Evolutionary conservation across 495 filamentous ascomycete species (phyloP).

Genomic region (Hypoxylon fuscum): DNA sequence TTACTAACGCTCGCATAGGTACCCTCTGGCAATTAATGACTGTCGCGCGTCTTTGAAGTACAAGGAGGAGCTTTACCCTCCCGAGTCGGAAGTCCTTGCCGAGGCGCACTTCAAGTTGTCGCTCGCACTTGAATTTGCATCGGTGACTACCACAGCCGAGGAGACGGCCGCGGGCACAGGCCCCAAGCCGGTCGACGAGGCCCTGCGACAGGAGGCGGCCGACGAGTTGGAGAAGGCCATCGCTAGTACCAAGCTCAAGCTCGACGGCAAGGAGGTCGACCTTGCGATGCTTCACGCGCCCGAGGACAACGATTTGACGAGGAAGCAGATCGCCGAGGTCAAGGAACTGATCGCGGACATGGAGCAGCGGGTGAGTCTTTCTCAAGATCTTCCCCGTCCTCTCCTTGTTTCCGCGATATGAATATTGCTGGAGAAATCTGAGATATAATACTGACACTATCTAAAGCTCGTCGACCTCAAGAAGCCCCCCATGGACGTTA

Average conservation of each 20-base stretch:
- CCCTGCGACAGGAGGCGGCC: constrained; percentile 77
- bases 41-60: constrained; percentile 76
- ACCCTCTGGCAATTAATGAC: constrained; percentile 81
- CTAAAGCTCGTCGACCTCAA: constrained; percentile 76
- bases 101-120: constrained; percentile 97
- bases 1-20: constrained; percentile 57
- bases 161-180: constrained; percentile 48
- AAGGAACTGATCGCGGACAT: constrained; percentile 89
- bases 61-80: constrained; percentile 77
- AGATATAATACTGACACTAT: constrained; percentile 29
- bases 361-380: constrained; percentile 74
- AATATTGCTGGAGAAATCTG: constrained; percentile 20
- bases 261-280: constrained; percentile 74
- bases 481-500: constrained; percentile 72
- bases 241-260: constrained; percentile 76
- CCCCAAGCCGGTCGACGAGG: constrained; percentile 65
- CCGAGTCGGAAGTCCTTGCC: constrained; percentile 82
- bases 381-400: constrained; percentile 35
- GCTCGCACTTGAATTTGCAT: constrained; percentile 91
- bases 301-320: constrained; percentile 67
- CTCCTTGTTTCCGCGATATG: constrained; percentile 35
- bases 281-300: constrained; percentile 61
- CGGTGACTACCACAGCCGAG: constrained; percentile 70
- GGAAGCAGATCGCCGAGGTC: constrained; percentile 77
- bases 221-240: constrained; percentile 84